Evolutionary conservation across 1,139 yeast species (phyloP).

Genomic region (Kodamaea plutei): DNA sequence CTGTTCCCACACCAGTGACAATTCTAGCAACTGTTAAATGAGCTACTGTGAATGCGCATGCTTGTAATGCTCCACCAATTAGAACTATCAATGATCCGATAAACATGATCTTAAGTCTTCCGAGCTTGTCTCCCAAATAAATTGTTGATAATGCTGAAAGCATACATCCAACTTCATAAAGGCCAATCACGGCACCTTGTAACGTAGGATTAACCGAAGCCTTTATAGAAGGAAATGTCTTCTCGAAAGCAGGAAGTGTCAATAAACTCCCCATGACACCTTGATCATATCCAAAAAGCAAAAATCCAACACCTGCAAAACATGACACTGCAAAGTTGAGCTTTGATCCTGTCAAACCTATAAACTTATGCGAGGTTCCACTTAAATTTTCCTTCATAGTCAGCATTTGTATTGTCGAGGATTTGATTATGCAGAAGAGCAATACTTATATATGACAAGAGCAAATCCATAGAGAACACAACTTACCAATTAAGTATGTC

Average conservation of each 20-base stretch:
- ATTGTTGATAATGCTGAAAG: constrained; percentile 31
- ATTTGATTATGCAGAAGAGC: too few relatives aligned
- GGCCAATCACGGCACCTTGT: constrained; percentile 38
- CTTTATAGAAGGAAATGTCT: constrained; percentile 35
- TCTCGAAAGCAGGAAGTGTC: constrained; percentile 34
- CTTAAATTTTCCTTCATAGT: neutral
- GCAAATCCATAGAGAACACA: too few relatives aligned
- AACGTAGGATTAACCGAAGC: constrained; percentile 26
- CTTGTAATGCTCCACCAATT: constrained; percentile 35
- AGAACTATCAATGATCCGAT: constrained; percentile 30
- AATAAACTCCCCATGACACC: constrained; percentile 48
- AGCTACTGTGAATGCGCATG: constrained; percentile 28
- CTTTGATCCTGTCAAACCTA: constrained; percentile 25
- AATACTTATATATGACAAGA: too few relatives aligned
- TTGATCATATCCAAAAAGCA: constrained; percentile 46
- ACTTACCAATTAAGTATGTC: too few relatives aligned
- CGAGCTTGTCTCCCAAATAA: constrained; percentile 32
- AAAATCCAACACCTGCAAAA: constrained; percentile 30
- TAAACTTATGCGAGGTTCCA: constrained; percentile 16
- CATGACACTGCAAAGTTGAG: constrained; percentile 25
- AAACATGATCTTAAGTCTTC: constrained; percentile 30
- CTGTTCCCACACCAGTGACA: constrained; percentile 42
- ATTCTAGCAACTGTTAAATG: constrained; percentile 40
- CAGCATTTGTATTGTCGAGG: too few relatives aligned
- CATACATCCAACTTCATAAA: constrained; percentile 38